Conservation (phyloP, 768 basidiomycete species). For the Lentinula boryana region DNA sequence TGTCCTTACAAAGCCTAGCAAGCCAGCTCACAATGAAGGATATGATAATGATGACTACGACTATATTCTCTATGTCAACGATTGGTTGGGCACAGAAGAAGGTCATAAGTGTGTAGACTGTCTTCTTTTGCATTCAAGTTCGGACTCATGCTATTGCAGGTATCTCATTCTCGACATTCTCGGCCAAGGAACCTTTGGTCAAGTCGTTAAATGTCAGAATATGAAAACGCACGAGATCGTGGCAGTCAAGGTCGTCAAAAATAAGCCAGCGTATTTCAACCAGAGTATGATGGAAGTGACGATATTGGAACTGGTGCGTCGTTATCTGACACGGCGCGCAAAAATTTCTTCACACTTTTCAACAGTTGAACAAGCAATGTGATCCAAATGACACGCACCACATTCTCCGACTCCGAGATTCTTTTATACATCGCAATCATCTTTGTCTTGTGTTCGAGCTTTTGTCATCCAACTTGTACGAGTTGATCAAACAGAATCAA, state of each 20-base stretch:
- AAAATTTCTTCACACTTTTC: neutral
- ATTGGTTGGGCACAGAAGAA: slow-evolving; percentile 91
- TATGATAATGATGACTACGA: slow-evolving; percentile 99
- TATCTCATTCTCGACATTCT: slow-evolving; percentile 97
- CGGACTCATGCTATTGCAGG: slow-evolving; percentile 32
- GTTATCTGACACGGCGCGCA: neutral
- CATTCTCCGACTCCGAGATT: slow-evolving; percentile 90
- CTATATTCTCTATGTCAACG: slow-evolving; percentile 99
- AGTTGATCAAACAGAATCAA: slow-evolving; percentile 99
- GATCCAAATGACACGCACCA: slow-evolving; percentile 96
- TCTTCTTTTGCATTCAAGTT: slow-evolving; percentile 23
- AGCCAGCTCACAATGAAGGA: slow-evolving; percentile 92
- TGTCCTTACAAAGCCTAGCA: slow-evolving; percentile 96
- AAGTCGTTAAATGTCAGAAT: slow-evolving; percentile 99
- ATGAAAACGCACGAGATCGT: slow-evolving; percentile 99
- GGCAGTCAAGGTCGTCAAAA: slow-evolving; percentile 99
- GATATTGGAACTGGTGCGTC: slow-evolving; percentile 86
- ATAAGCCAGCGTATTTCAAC: slow-evolving; percentile 99
- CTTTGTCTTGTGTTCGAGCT: slow-evolving; percentile 98
- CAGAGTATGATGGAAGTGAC: slow-evolving; percentile 99
- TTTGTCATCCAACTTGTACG: slow-evolving; percentile 95
- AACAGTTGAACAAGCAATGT: slow-evolving; percentile 86
- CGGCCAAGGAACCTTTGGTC: slow-evolving; percentile 98
- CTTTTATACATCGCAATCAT: slow-evolving; percentile 94
- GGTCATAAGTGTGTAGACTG: slow-evolving; percentile 69